These are phyloP conservation scores for Phialocephala sp. DNA, from an alignment of 2,329 filamentous ascomycete species.

Conservation along the genomic window DNA sequence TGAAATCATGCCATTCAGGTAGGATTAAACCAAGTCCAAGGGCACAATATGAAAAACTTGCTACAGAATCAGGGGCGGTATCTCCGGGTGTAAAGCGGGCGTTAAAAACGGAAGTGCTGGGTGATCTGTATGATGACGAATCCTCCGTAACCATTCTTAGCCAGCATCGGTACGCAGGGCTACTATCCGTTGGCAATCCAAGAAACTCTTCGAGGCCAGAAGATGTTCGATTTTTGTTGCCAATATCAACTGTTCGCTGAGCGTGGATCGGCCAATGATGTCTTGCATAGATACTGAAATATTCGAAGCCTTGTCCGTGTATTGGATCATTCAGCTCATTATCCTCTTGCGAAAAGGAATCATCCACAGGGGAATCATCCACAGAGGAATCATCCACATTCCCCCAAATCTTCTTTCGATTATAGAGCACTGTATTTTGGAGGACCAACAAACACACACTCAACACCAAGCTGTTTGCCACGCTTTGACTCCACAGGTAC, in stretches of 20 bases:
- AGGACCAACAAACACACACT: constrained; percentile 12
- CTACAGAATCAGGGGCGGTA: not conserved
- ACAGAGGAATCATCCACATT: too few species aligned
- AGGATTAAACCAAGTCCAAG: constrained; percentile 8
- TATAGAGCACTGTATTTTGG: constrained; percentile 11
- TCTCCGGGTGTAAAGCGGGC: not conserved
- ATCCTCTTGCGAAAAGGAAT: not conserved
- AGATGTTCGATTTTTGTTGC: not conserved
- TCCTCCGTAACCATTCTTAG: constrained; percentile 1
- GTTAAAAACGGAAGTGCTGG: not conserved
- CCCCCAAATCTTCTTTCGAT: constrained; percentile 9
- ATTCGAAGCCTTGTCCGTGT: not conserved
- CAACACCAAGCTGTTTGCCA: constrained; percentile 14
- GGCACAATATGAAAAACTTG: constrained; percentile 14
- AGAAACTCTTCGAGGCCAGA: constrained; percentile 17
- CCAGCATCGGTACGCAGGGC: constrained; percentile 23
- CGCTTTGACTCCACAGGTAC: constrained; percentile 25
- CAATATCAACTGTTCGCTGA: not conserved
- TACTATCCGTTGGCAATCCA: constrained; percentile 17
- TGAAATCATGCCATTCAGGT: constrained; percentile 13
- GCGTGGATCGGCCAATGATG: constrained; percentile 16
- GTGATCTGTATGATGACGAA: not conserved
- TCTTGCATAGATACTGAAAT: constrained; percentile 11
- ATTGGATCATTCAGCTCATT: constrained; percentile 7
- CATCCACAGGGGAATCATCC: not conserved